phyloP scores from a whole-genome alignment of 768 basidiomycete species.

The Suillus bovinus region DNA sequence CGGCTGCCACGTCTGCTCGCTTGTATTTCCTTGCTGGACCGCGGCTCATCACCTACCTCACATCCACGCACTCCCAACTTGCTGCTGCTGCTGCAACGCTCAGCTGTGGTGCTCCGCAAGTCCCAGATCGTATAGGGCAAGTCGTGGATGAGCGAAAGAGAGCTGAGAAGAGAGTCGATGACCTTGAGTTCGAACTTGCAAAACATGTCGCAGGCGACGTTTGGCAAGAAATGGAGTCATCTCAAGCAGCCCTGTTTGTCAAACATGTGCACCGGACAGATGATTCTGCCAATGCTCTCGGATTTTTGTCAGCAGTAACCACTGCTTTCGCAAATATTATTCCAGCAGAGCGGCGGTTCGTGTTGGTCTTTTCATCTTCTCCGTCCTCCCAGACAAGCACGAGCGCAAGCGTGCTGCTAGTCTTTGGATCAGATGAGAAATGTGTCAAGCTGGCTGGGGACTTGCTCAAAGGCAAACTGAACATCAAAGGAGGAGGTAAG shows the following conservation, averaged over 20 bases:
- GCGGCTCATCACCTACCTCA: conserved; percentile 65
- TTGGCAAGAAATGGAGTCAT: conserved; percentile 34
- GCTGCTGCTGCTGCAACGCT: conserved; percentile 57
- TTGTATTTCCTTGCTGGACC: conserved; percentile 85
- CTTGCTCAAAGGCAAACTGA: conserved; percentile 53
- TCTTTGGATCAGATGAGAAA: conserved; percentile 61
- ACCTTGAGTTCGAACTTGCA: conserved; percentile 69
- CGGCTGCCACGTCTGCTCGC: conserved; percentile 62
- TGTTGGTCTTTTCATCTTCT: conserved; percentile 62
- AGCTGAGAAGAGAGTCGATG: conserved; percentile 65
- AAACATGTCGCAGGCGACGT: conserved; percentile 45
- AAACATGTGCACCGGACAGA: conserved; percentile 61
- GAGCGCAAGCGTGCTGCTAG: conserved; percentile 55
- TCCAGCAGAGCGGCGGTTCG: conserved; percentile 33
- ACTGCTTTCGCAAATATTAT: conserved; percentile 40
- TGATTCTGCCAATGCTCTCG: conserved; percentile 57
- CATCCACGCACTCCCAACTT: conserved; percentile 56
- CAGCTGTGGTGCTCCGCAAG: conserved; percentile 65
- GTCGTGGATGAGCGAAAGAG: conserved; percentile 67
- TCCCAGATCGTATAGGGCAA: conserved; percentile 67
- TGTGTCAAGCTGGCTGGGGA: conserved; percentile 61
- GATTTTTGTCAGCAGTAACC: conserved; percentile 59
- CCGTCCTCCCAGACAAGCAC: conserved; percentile 53
- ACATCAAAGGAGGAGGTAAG: conserved; percentile 78
- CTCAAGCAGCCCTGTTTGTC: conserved; percentile 36